A percentile compares a stretch with the other conserved stretches of the same genome.
Conservation (phyloP, 805 yeast species). For the Deakozyma indianensis region DNA sequence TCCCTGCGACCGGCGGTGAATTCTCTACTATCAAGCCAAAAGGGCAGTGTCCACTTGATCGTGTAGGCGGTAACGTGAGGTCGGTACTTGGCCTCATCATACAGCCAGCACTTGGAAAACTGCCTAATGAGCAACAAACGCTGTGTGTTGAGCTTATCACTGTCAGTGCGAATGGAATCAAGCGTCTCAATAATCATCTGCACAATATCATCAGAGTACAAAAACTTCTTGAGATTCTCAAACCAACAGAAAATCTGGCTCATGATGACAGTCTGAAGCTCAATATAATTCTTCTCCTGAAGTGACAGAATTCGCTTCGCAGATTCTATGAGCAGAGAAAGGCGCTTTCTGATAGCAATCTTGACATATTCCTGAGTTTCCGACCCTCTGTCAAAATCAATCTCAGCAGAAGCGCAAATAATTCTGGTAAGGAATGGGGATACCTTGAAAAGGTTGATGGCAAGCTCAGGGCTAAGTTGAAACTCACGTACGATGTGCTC, state of each 20-base stretch:
- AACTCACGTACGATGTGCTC: constrained; percentile 2
- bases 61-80: constrained; percentile 14
- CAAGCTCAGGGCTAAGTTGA: constrained; percentile 4
- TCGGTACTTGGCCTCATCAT: constrained; percentile 11
- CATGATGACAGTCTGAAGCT: constrained; percentile 39
- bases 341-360: constrained; percentile 4
- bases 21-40: constrained; percentile 12
- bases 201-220: constrained; percentile 28
- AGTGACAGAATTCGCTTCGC: constrained; percentile 5
- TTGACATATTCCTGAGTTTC: constrained; percentile 6
- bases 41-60: constrained; percentile 16
- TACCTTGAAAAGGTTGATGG: constrained; percentile 8
- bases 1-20: constrained; percentile 12
- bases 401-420: constrained; percentile 9
- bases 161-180: constrained; percentile 41
- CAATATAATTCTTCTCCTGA: constrained; percentile 5
- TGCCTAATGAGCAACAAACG: constrained; percentile 47
- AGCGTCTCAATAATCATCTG: constrained; percentile 31
- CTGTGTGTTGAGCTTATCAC: constrained; percentile 39
- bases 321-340: constrained; percentile 8
- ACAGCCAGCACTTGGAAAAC: constrained; percentile 15
- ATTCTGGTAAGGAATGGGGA: constrained; percentile 8
- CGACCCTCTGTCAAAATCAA: constrained; percentile 10
- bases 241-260: constrained; percentile 46
- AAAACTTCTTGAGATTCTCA: constrained; percentile 26